These are phyloP conservation scores for Arabis alpina DNA, from an alignment of 345 rosid species.

Conservation along the genomic window DNA sequence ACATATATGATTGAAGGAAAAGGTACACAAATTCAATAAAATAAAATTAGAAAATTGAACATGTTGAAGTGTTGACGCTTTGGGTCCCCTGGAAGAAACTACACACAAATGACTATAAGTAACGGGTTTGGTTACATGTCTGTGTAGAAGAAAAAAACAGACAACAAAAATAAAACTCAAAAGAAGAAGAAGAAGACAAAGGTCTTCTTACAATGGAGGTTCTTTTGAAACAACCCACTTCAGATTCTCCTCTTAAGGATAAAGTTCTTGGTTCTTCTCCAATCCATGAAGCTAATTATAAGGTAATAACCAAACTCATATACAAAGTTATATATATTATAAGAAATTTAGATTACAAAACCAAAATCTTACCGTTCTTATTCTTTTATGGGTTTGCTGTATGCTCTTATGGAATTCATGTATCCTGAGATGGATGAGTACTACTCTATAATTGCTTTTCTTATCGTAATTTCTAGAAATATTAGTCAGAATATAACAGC, in stretches of 20 bases:
- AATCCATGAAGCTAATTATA: conserved; percentile 38
- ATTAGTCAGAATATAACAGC: neutral
- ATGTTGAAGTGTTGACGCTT: conserved; percentile 70
- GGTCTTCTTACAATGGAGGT: conserved; percentile 46
- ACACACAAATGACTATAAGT: conserved; percentile 41
- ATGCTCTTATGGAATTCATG: conserved; percentile 14
- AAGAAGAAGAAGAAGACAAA: conserved; percentile 32
- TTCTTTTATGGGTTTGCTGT: neutral
- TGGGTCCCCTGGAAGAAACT: conserved; percentile 46
- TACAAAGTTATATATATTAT: neutral
- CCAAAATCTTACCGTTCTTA: neutral
- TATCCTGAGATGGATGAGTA: neutral
- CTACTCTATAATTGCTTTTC: neutral
- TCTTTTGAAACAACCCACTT: conserved; percentile 40
- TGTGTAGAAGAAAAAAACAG: conserved; percentile 18
- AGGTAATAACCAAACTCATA: conserved; percentile 24
- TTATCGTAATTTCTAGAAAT: neutral
- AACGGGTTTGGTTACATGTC: conserved; percentile 35
- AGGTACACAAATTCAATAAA: conserved; percentile 26
- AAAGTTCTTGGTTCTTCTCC: conserved; percentile 37
- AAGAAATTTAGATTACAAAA: neutral
- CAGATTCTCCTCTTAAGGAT: conserved; percentile 43
- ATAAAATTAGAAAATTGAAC: conserved; percentile 27
- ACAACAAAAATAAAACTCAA: neutral
- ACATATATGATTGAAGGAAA: conserved; percentile 40